These are phyloP conservation scores for Geotrichum siamense DNA, from an alignment of 1,139 yeast species.

Conservation along the genomic window DNA sequence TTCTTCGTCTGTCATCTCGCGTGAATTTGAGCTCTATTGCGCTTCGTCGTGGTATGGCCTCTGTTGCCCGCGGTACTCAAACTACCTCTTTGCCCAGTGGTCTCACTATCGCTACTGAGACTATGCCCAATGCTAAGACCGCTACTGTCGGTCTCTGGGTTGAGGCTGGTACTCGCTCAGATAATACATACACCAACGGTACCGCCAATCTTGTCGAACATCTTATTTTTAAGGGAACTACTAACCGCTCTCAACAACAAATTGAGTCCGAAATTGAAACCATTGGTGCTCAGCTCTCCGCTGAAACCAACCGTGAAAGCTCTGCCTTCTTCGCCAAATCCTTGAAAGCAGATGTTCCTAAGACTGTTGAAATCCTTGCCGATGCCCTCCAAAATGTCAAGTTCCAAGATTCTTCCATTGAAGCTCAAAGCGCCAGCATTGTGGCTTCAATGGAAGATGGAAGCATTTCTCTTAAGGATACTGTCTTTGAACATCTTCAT, in stretches of 20 bases:
- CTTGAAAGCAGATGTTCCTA: slow-evolving; percentile 68
- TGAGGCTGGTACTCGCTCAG: slow-evolving; percentile 97
- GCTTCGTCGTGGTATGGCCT: slow-evolving; percentile 23
- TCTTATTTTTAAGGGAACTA: slow-evolving; percentile 91
- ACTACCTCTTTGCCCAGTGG: slow-evolving; percentile 77
- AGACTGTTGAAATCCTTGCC: slow-evolving; percentile 77
- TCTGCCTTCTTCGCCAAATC: slow-evolving; percentile 95
- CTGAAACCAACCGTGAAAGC: slow-evolving; percentile 93
- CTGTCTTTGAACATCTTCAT: slow-evolving; percentile 94
- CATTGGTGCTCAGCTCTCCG: slow-evolving; percentile 92
- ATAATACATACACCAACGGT: slow-evolving; percentile 73
- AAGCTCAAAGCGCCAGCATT: slow-evolving; percentile 91
- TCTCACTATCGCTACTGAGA: slow-evolving; percentile 30
- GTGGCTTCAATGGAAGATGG: slow-evolving; percentile 95
- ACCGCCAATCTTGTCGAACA: slow-evolving; percentile 97
- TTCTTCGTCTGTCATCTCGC: slow-evolving; percentile 24
- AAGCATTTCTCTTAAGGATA: slow-evolving; percentile 96
- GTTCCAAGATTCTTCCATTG: slow-evolving; percentile 76
- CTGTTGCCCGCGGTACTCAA: slow-evolving; percentile 35
- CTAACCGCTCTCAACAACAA: slow-evolving; percentile 68
- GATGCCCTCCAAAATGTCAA: slow-evolving; percentile 84
- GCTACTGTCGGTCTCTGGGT: slow-evolving; percentile 82
- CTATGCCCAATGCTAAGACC: slow-evolving; percentile 15
- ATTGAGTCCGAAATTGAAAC: slow-evolving; percentile 91
- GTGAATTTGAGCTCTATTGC: slow-evolving; percentile 13